A percentile compares a stretch with the other conserved stretches of the same genome.
These are phyloP conservation scores for Asterionellopsis glacialis DNA, from an alignment of 108 stramenopile genomes.

Conservation along the genomic window DNA sequence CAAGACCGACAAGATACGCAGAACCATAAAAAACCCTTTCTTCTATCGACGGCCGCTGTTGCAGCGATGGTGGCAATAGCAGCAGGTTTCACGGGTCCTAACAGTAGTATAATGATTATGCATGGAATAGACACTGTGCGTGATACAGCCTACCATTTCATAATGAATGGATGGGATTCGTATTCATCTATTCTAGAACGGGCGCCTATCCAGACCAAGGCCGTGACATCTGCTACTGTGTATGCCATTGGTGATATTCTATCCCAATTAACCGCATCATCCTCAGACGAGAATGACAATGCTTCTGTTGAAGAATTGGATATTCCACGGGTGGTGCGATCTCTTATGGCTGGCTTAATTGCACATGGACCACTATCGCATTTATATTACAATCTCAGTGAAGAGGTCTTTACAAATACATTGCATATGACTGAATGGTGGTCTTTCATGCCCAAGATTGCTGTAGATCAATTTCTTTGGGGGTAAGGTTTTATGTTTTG, in stretches of 20 bases:
- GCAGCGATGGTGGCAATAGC: too few relatives aligned
- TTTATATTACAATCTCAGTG: slow-evolving; percentile 62
- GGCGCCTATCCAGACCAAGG: slow-evolving; percentile 57
- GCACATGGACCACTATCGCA: slow-evolving; percentile 85
- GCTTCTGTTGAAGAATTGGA: slow-evolving; percentile 47
- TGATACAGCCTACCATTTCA: slow-evolving; percentile 20
- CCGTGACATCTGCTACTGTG: slow-evolving; percentile 49
- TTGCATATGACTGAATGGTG: slow-evolving; percentile 53
- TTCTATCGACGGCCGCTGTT: too few relatives aligned
- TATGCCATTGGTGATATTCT: slow-evolving; percentile 77
- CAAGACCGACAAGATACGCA: too few relatives aligned
- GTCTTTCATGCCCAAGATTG: slow-evolving; percentile 56
- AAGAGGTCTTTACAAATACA: slow-evolving; percentile 52
- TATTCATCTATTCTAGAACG: slow-evolving; percentile 28
- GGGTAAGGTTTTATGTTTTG: background rate
- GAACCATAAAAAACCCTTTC: too few relatives aligned
- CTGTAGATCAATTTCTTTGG: slow-evolving; percentile 4
- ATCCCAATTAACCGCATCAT: slow-evolving; percentile 34
- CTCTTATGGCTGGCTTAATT: slow-evolving; percentile 62
- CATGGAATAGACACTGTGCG: too few relatives aligned
- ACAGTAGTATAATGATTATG: too few relatives aligned
- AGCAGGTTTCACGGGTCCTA: too few relatives aligned
- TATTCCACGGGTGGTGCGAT: slow-evolving; percentile 50
- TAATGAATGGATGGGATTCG: slow-evolving; percentile 37
- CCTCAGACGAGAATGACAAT: slow-evolving; percentile 20